phyloP scores from a whole-genome alignment of 2,329 filamentous ascomycete genomes.

The Penicillium sp. region DNA sequence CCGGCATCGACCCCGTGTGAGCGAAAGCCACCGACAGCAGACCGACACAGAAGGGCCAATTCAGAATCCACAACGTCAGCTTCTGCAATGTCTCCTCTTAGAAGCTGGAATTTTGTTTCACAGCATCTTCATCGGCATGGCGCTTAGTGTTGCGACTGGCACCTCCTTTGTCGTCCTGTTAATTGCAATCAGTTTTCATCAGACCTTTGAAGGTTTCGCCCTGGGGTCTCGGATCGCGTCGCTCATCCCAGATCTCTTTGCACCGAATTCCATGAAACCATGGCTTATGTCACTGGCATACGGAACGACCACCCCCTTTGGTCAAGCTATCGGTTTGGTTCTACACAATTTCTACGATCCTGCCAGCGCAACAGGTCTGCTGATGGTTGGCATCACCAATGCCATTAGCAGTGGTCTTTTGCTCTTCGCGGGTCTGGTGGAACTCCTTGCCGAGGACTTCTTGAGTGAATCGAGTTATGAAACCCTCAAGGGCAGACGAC shows the following conservation, averaged over 20 bases:
- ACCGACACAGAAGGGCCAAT: conserved; percentile 34
- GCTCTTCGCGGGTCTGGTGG: conserved; percentile 78
- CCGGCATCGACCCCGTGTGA: conserved; percentile 13
- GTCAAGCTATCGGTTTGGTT: conserved; percentile 76
- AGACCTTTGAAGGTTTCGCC: conserved; percentile 85
- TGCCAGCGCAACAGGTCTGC: conserved; percentile 67
- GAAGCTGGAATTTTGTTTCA: conserved; percentile 84
- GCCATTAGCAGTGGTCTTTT: conserved; percentile 77
- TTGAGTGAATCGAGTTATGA: conserved; percentile 64
- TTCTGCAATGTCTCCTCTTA: conserved; percentile 74
- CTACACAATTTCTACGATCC: conserved; percentile 80
- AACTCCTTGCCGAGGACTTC: conserved; percentile 83
- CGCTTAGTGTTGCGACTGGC: conserved; percentile 75
- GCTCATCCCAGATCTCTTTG: conserved; percentile 64
- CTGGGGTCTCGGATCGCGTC: conserved; percentile 81
- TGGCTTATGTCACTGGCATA: conserved; percentile 67
- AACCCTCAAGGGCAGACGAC: conserved; percentile 55
- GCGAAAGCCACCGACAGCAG: conserved; percentile 22
- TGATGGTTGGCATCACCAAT: conserved; percentile 86
- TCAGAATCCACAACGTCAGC: conserved; percentile 62
- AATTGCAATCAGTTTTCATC: conserved; percentile 77
- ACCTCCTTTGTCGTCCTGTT: conserved; percentile 77
- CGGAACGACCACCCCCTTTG: conserved; percentile 72
- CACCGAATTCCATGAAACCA: conserved; percentile 68
- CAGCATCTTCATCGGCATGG: conserved; percentile 84